Evolutionary conservation across 1,284 basidiomycete species (phyloP).

Genomic region (Athelia psychrophila): DNA sequence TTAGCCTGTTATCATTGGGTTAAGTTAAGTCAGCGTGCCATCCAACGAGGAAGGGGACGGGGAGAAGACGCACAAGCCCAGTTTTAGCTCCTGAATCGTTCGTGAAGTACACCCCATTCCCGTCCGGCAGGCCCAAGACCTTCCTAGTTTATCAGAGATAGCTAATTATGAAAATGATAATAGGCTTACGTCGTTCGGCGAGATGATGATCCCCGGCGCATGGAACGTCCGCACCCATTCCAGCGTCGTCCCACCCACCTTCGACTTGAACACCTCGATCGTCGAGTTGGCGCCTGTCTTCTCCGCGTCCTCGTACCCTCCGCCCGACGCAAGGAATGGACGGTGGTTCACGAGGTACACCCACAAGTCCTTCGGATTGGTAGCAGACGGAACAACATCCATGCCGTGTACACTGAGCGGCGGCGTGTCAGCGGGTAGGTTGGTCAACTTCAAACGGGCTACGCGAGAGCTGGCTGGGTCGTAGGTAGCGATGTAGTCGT

Average conservation of each 20-base stretch:
- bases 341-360: constrained; percentile 73
- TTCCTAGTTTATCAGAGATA: no score
- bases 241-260: constrained; percentile 40
- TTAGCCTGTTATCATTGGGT: no score
- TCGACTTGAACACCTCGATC: constrained; percentile 68
- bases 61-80: constrained; percentile 41
- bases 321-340: constrained; percentile 28
- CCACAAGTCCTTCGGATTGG: constrained; percentile 49
- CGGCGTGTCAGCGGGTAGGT: constrained; percentile 33
- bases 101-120: constrained; percentile 63
- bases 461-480: constrained; percentile 44
- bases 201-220: constrained; percentile 49
- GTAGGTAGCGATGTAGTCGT: constrained; percentile 65
- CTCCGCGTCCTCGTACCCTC: constrained; percentile 24
- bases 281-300: constrained; percentile 66
- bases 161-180: no score
- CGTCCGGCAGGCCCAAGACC: constrained; percentile 59
- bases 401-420: constrained; percentile 64
- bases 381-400: constrained; percentile 59
- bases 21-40: background rate
- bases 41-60: background rate
- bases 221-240: constrained; percentile 57
- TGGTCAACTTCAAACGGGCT: constrained; percentile 42
- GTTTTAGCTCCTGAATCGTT: constrained; percentile 61
- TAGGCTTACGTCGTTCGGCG: constrained; percentile 74